These are phyloP conservation scores for Epithele typhae DNA, from an alignment of 768 basidiomycete genomes.

Conservation along the genomic window DNA sequence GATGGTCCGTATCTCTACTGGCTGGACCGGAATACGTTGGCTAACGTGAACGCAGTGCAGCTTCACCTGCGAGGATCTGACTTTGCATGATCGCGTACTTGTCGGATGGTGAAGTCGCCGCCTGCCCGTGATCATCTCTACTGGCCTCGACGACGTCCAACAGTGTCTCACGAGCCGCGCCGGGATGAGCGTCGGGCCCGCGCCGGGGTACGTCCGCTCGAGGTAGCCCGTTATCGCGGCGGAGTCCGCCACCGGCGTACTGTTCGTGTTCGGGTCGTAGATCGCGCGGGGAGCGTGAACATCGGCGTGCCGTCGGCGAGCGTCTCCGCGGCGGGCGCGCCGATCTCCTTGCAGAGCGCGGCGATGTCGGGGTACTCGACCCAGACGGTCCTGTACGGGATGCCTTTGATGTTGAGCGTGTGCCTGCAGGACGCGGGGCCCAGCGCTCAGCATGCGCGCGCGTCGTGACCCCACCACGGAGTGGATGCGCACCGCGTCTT, in stretches of 20 bases:
- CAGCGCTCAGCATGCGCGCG: constrained; percentile 21
- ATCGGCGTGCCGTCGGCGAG: constrained; percentile 18
- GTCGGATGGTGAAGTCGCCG: constrained; percentile 29
- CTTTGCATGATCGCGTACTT: constrained; percentile 14
- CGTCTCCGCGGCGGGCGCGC: constrained; percentile 31
- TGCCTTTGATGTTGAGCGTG: constrained; percentile 37
- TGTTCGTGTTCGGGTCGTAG: constrained; percentile 25
- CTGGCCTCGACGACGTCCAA: constrained; percentile 27
- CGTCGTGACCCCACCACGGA: no score
- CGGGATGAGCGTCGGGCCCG: constrained; percentile 1
- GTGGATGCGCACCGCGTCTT: constrained; percentile 23
- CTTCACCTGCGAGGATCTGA: no score
- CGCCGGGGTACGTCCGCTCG: constrained; percentile 23
- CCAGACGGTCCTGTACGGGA: constrained; percentile 44
- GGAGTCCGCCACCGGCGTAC: constrained; percentile 21
- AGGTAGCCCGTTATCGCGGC: constrained; percentile 25
- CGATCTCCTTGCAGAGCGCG: constrained; percentile 28
- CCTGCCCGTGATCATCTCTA: constrained; percentile 30
- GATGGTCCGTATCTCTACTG: no score
- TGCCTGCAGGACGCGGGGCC: constrained; percentile 19
- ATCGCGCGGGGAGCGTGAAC: constrained; percentile 28
- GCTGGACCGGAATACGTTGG: no score
- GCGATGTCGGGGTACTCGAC: constrained; percentile 50
- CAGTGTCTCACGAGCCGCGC: constrained; percentile 23
- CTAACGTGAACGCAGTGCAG: no score